Conservation (phyloP, 768 basidiomycete genomes). For the Trametopsis cervina region DNA sequence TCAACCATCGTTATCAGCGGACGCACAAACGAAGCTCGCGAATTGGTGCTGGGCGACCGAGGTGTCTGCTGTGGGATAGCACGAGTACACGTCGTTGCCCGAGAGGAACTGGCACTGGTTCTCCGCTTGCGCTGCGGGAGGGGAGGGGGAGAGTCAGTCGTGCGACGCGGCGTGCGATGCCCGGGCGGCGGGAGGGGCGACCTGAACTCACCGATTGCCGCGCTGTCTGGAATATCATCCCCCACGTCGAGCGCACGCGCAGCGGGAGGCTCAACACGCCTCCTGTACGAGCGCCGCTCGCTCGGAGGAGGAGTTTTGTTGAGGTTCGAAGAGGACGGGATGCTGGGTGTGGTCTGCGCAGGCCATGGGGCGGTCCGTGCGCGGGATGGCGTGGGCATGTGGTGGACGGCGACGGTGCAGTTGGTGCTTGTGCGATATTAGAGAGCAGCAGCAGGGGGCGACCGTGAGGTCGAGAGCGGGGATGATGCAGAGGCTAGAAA, state of each 20-base stretch:
- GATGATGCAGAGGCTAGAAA: conserved; percentile 14
- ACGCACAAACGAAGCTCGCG: conserved; percentile 77
- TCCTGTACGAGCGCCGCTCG: conserved; percentile 2
- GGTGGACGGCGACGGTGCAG: too few species aligned
- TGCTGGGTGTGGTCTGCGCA: conserved; percentile 28
- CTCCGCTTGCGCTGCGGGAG: conserved; percentile 31
- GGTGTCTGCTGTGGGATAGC: conserved; percentile 56
- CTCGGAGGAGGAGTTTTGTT: too few species aligned
- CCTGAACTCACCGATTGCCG: conserved; percentile 13
- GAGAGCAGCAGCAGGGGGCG: conserved; percentile 18
- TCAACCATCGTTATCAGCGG: too few species aligned
- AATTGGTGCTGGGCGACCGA: conserved; percentile 66
- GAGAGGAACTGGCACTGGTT: conserved; percentile 45
- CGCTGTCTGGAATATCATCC: conserved; percentile 14
- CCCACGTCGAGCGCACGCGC: neutral
- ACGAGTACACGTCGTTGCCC: conserved; percentile 70
- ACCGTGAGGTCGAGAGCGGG: conserved; percentile 12
- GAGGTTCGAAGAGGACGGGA: conserved; percentile 25
- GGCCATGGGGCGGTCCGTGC: conserved; percentile 36
- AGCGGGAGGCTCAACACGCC: conserved; percentile 4
- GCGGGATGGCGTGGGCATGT: conserved; percentile 31
- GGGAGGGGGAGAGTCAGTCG: neutral
- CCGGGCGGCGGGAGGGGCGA: too few species aligned
- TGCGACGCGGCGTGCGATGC: too few species aligned
- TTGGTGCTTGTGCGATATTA: too few species aligned